Base-by-base conservation (phyloP, 2,329 filamentous ascomycete species). In the Aureobasidium sp. region DNA sequence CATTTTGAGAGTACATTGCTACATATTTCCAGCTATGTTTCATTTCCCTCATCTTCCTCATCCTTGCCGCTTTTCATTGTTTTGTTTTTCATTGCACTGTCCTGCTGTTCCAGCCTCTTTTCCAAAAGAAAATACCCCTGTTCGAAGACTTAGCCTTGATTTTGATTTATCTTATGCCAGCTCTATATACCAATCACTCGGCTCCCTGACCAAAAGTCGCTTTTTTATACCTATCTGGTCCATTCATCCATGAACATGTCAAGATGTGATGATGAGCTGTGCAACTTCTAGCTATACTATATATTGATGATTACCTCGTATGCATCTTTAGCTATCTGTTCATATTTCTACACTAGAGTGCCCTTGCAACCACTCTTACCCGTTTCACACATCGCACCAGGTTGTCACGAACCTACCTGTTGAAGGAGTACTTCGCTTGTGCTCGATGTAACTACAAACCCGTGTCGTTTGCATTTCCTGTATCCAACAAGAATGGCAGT, bases 51-150 rank as follows among this genome's bases (percentile, higher is more conserved):
- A 29, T 47, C 54, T 48, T 48, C 42, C 54, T 59, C 42, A 45
- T 59, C 39, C 52, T 45, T 60, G 49, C 56, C 56, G 42, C 64
- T 63, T 60, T 62, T 64, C 33, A 44, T 17, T 35, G 54, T 60
- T 57, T 52, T 64, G 61, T 63, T 60, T 62, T 50, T 40, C 39
- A 47, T n/a, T 50, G 35, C 37, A 62, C 53, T 35, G 53, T 57
- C 29, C 53, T 44, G 53, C 40, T 57, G 53, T 45, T 57, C 29
- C 39, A 57, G 53, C 53, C 53, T 58, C 37, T 54, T 60, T 48
- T 50, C 53, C 29, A 47, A 47, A 56, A 48, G 60, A 53, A 53
- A 33, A 54, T 49, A 42, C 49, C 39, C 49, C 42, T 58, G 15
- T 60, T 56, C 52, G 31, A 49, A 45, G 48, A 48, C 45, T 57